These are phyloP conservation scores for Collybia sp. DNA, from an alignment of 768 basidiomycete genomes.

Conservation along the genomic window DNA sequence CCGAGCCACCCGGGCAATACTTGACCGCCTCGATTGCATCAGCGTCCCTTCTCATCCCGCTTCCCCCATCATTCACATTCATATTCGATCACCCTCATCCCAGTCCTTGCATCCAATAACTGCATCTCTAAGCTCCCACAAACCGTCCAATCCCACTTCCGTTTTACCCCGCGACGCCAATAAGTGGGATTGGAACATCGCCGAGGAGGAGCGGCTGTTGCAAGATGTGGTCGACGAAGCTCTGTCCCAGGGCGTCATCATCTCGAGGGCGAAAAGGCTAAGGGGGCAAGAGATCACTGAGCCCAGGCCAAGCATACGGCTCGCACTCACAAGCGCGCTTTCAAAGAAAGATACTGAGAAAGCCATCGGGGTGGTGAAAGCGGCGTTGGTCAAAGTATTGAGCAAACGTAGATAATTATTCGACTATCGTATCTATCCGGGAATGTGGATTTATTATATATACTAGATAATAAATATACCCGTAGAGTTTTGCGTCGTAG, in stretches of 20 bases:
- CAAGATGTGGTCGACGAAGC: conserved; percentile 94
- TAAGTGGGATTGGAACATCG: conserved; percentile 52
- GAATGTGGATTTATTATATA: too few relatives aligned
- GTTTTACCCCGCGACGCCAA: conserved; percentile 40
- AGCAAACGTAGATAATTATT: conserved; percentile 43
- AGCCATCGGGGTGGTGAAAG: conserved; percentile 70
- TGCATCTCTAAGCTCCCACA: conserved; percentile 18
- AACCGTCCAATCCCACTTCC: conserved; percentile 47
- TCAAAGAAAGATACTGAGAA: conserved; percentile 92
- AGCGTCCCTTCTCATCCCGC: conserved; percentile 81
- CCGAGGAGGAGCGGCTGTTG: conserved; percentile 70
- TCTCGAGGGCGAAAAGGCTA: conserved; percentile 81
- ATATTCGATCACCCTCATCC: conserved; percentile 37
- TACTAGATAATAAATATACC: neutral
- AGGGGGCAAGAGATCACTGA: conserved; percentile 82
- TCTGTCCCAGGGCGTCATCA: conserved; percentile 73
- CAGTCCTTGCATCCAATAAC: conserved; percentile 18
- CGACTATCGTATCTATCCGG: neutral
- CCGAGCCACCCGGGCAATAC: conserved; percentile 67
- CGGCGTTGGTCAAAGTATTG: conserved; percentile 70
- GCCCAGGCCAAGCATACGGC: conserved; percentile 75
- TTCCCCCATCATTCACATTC: conserved; percentile 86
- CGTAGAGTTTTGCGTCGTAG: too few relatives aligned
- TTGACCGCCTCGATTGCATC: conserved; percentile 80
- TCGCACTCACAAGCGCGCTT: conserved; percentile 76